Evolutionary conservation across 1,284 basidiomycete species (phyloP), one percentile per base, ranked within the genome.

Genomic region (Cerioporus squamosus): DNA sequence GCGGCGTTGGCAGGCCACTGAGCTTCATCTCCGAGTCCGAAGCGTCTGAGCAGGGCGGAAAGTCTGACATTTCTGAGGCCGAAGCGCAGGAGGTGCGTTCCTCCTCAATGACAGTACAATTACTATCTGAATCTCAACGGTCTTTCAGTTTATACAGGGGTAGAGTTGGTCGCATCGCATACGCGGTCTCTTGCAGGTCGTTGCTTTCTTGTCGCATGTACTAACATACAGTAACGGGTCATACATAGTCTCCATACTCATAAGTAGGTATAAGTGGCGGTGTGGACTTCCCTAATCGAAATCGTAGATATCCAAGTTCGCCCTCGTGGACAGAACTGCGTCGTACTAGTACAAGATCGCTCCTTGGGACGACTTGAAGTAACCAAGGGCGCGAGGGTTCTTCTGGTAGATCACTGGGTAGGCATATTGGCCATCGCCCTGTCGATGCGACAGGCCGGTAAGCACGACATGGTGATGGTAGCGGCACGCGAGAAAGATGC

Each of bases 11-110:
- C 2, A 76, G 77, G 42, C 65, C 68, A 12, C 72, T 91, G 49
- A 83, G 87, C 67, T 72, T 90, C 49, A 91, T 93, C 60, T 85
- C 83, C 61, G 74, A 80, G 26, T 71, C 75, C 2, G 90, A 93
- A 69, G 90, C 88, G 3, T 74, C 75, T 50, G 74, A 79, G 55
- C 67, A 81, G 42, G 86, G 86, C 22, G 86, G 82, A 3, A 76
- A 72, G 57, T 88, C 87, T 2, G 69, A 72, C 6, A 68, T 89
- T 10, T 77, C 81, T 3, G 87, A 88, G 45, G 59, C 64, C 22
- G 62, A 66, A 26, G 68, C 71, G 10, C 57, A 57, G 33, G 42
- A 59, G 62, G 62, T 59, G 38, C 7, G 49, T 43, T 5, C 7
- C 7, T 10, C 29, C 15, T 20, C n/a, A 2, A 38, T n/a, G 5